phyloP scores from a whole-genome alignment of 768 basidiomycete genomes.

The Mycena vitilis region DNA sequence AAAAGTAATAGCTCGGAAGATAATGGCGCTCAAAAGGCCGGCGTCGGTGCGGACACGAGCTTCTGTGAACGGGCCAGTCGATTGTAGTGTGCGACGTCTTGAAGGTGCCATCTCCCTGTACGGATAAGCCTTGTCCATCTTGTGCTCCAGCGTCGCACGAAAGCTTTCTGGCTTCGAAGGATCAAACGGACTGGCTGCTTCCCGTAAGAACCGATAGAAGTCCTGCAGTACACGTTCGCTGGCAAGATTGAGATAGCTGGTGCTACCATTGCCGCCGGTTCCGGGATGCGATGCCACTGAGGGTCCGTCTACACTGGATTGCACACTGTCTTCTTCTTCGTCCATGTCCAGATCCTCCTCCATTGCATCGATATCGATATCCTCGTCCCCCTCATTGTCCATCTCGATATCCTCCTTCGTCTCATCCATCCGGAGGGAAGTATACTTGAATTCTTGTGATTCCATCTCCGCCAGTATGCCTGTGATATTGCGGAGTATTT shows the following conservation, averaged over 20 bases:
- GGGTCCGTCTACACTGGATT: not conserved
- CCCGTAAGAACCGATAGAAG: not conserved
- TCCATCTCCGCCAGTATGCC: no score
- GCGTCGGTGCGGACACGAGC: not conserved
- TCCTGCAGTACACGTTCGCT: not conserved
- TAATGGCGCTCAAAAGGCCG: constrained; percentile 8
- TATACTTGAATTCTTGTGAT: no score
- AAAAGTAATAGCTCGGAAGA: constrained; percentile 20
- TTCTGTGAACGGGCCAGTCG: constrained; percentile 7
- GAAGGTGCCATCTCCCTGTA: constrained; percentile 16
- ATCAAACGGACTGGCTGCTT: not conserved
- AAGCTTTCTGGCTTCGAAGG: not conserved
- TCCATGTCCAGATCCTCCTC: no score
- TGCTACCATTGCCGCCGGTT: not conserved
- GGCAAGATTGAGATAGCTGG: not conserved
- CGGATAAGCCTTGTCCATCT: constrained; percentile 8
- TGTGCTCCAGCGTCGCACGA: not conserved
- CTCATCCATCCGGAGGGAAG: no score
- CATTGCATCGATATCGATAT: no score
- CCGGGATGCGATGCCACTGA: no score
- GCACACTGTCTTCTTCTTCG: not conserved
- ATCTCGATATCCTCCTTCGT: no score
- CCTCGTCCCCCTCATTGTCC: no score
- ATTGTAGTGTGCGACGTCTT: not conserved
- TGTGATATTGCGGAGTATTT: no score